A percentile compares a stretch with the other conserved stretches of the same genome.
These are phyloP conservation scores for Lathyrus sativus DNA, from an alignment of 306 rosid species.

Conservation along the genomic window DNA sequence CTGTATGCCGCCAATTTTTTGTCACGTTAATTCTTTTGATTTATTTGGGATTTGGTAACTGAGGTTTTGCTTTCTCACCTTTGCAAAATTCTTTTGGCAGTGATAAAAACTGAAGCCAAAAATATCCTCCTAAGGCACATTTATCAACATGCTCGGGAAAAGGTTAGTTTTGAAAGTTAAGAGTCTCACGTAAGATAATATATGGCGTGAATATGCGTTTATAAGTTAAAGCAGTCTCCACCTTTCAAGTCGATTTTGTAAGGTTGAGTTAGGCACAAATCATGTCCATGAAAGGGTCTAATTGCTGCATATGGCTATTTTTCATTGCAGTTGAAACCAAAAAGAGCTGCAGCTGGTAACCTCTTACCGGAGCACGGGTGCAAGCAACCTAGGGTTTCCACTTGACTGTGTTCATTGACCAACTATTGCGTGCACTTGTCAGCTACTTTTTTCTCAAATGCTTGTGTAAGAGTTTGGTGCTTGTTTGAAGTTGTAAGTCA, in stretches of 20 bases:
- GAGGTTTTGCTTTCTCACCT: conserved; percentile 32
- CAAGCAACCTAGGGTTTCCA: conserved; percentile 70
- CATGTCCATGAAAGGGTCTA: background rate
- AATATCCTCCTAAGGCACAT: conserved; percentile 83
- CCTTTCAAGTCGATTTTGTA: no score
- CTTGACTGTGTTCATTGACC: conserved; percentile 39
- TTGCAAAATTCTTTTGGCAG: conserved; percentile 51
- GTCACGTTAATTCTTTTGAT: conserved; percentile 4
- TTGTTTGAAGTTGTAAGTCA: background rate
- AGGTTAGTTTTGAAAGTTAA: conserved; percentile 40
- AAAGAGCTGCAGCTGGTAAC: conserved; percentile 75
- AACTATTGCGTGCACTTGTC: conserved; percentile 19
- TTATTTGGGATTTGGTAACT: conserved; percentile 5
- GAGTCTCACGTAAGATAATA: no score
- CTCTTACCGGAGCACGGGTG: conserved; percentile 70
- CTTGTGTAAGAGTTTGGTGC: conserved; percentile 27
- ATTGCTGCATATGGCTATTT: conserved; percentile 35
- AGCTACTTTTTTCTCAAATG: conserved; percentile 13
- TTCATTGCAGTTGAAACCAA: conserved; percentile 68
- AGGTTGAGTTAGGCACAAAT: no score
- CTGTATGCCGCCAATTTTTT: conserved; percentile 23
- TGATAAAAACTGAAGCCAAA: conserved; percentile 73
- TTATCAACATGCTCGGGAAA: conserved; percentile 63
- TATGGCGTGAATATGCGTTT: no score
- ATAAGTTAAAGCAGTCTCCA: no score